Evolutionary conservation across 2,329 filamentous ascomycete species (phyloP), one percentile per base, ranked within the genome.

Genomic region (Phoma sp.): DNA sequence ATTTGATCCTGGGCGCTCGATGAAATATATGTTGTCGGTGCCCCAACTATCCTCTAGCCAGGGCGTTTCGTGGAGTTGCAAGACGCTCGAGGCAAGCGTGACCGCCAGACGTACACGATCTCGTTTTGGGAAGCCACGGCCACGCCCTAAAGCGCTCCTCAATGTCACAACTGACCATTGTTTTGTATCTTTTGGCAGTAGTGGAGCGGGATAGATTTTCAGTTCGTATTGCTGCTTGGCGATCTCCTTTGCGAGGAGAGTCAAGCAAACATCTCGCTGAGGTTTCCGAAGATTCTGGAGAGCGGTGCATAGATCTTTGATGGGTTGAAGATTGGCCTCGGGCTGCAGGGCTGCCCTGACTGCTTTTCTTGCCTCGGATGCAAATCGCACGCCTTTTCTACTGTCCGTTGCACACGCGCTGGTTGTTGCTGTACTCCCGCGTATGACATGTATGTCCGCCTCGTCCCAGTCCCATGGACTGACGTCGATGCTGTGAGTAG

Each of bases 41-140:
- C 58, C 52, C 65, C 63, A 71, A n/a, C 55, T 45, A 6, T 64
- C 55, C 0, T 55, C 46, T 2, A 70, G 59, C 64, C 66, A 70
- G 1, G 61, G 56, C 2, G 67, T 70, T 30, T 67, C 52, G 23
- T 68, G 56, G 1, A 69, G 52, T 14, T 69, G 64, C 2, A 68
- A 29, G 4, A 68, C 61, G 29, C 59, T 64, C 0, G 61, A 65
- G 0, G 64, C 58, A 1, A 70, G 52, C 1, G 56, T 62, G 11
- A 68, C 59, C 4, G 62, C 61, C 6, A 68, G 29, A 4, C 53
- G 55, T 2, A 69, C 35, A 8, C 62, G 57, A 10, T 63, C 58
- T 4, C 47, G 58, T 5, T 52, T 52, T 8, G 30, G 38, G n/a
- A 52, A 42, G 7, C 24, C 29, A 8, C 29, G 30, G 6, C 29